These are phyloP conservation scores for Barbarea vulgaris DNA, from an alignment of 345 rosid species.

Conservation along the genomic window DNA sequence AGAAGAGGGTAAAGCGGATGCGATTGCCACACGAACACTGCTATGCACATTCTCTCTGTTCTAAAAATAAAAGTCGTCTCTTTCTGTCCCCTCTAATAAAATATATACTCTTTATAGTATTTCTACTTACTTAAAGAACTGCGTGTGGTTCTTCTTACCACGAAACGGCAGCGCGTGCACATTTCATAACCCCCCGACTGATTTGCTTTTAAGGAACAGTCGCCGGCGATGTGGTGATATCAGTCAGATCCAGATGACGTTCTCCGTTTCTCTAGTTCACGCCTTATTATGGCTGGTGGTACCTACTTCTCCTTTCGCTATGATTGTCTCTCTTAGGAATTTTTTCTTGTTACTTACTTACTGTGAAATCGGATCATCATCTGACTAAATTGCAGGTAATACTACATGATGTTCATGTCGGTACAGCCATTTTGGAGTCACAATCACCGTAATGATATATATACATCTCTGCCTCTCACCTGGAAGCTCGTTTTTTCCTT, in stretches of 20 bases:
- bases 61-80: not conserved
- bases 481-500: not conserved
- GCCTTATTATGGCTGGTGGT: conserved; percentile 28
- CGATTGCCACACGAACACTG: conserved; percentile 68
- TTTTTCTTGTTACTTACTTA: not conserved
- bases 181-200: conserved; percentile 16
- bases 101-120: not conserved
- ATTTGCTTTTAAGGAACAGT: conserved; percentile 9
- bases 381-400: conserved; percentile 48
- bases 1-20: conserved; percentile 69
- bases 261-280: conserved; percentile 11
- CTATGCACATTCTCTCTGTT: conserved; percentile 35
- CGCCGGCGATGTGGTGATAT: conserved; percentile 28
- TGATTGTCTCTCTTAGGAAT: not conserved
- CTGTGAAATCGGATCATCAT: not conserved
- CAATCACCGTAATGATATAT: conserved; percentile 50
- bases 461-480: conserved; percentile 21
- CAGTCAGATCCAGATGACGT: conserved; percentile 36
- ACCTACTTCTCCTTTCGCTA: conserved; percentile 8
- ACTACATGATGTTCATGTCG: conserved; percentile 38
- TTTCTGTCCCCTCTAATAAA: not conserved
- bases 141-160: conserved; percentile 27
- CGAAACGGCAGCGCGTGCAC: conserved; percentile 37
- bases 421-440: conserved; percentile 44
- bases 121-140: not conserved